Percentiles rank a stretch among this genome's conserved stretches.
phyloP scores from a whole-genome alignment of 1,139 yeast species.

The Nakaseomyces glabratus region DNA sequence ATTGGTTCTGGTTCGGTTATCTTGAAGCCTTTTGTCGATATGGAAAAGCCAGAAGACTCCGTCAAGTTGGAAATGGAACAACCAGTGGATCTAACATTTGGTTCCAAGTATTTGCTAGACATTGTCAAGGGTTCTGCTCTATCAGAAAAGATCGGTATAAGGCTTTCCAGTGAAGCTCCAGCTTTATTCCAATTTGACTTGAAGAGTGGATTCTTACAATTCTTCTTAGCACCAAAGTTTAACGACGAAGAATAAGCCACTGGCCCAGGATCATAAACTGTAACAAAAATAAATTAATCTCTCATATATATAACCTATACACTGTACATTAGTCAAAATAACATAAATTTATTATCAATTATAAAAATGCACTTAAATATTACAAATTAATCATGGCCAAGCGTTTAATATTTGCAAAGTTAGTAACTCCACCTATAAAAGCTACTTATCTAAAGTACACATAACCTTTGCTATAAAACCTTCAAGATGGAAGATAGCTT shows the following conservation, averaged over 20 bases:
- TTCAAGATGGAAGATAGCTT: conserved; percentile 88
- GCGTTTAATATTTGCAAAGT: too few species aligned
- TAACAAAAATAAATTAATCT: too few species aligned
- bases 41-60: conserved; percentile 70
- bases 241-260: conserved; percentile 77
- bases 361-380: too few species aligned
- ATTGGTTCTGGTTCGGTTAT: conserved; percentile 83
- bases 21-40: conserved; percentile 72
- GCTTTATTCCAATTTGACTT: conserved; percentile 88
- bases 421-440: too few species aligned
- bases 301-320: too few species aligned
- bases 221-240: conserved; percentile 95
- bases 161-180: conserved; percentile 86
- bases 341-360: too few species aligned
- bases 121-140: conserved; percentile 86
- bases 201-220: conserved; percentile 88
- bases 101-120: conserved; percentile 81
- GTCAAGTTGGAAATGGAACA: conserved; percentile 71
- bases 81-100: conserved; percentile 85
- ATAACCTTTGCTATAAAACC: conserved; percentile 86
- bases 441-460: conserved; percentile 32
- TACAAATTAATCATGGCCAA: too few species aligned
- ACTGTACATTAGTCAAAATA: too few species aligned
- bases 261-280: too few species aligned
- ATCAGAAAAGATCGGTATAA: conserved; percentile 67